These are phyloP conservation scores for Cutaneotrichosporon cavernicola DNA, from an alignment of 1,284 basidiomycete species.

Conservation along the genomic window DNA sequence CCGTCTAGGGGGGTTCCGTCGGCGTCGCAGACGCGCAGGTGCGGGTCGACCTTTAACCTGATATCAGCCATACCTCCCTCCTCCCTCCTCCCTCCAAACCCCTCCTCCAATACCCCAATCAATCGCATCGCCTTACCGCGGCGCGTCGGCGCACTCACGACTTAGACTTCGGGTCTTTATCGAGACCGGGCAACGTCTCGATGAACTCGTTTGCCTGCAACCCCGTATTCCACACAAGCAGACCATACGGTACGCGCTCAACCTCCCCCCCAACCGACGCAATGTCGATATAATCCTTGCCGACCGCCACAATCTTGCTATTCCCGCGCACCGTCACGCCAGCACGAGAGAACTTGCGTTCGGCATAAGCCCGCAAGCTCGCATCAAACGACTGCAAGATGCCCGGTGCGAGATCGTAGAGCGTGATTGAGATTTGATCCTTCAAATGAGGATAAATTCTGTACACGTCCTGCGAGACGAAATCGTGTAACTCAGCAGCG, in stretches of 20 bases:
- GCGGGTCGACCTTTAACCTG: constrained; percentile 63
- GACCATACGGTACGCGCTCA: constrained; percentile 66
- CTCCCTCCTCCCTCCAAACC: too few relatives aligned
- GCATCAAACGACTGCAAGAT: constrained; percentile 79
- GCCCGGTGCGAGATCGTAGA: constrained; percentile 76
- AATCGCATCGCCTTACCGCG: too few relatives aligned
- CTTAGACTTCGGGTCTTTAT: constrained; percentile 64
- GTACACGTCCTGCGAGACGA: constrained; percentile 37
- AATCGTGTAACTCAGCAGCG: constrained; percentile 77
- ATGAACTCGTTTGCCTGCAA: constrained; percentile 76
- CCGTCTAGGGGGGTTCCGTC: constrained; percentile 65
- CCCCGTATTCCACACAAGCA: constrained; percentile 84
- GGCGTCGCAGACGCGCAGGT: constrained; percentile 61
- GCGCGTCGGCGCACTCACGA: constrained; percentile 54
- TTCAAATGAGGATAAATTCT: constrained; percentile 64
- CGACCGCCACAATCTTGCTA: constrained; percentile 76
- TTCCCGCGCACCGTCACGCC: constrained; percentile 73
- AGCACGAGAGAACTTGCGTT: constrained; percentile 71
- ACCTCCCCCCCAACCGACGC: constrained; percentile 32
- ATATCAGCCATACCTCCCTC: neutral
- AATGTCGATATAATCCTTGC: constrained; percentile 57
- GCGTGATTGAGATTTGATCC: constrained; percentile 65
- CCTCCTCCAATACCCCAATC: too few relatives aligned
- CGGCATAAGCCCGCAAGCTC: constrained; percentile 61
- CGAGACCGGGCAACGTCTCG: constrained; percentile 60